Evolutionary conservation across 2,329 filamentous ascomycete genomes (phyloP), one percentile per base, ranked within the genome.

Genomic region (Albifimbria verrucaria): DNA sequence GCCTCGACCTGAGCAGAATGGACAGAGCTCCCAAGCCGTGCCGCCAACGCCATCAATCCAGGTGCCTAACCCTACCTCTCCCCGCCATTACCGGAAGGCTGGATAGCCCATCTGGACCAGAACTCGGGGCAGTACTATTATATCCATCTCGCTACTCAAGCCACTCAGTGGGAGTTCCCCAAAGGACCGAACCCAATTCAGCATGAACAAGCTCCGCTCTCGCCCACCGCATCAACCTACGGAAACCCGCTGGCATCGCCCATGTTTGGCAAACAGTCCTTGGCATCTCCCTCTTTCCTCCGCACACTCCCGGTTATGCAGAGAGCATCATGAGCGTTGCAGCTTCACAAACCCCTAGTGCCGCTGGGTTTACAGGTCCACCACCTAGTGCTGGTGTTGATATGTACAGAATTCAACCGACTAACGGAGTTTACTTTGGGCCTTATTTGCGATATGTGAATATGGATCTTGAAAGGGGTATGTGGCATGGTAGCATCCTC

Each of bases 101-200:
- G 94, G 94, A 97, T 99, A 65, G 91, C 94, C 20, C 94, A 97
- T 69, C 79, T 97, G 4, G 94, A 99, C 68, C 89, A 91, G 60
- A 96, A 89, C 66, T 97, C 93, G 2, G 94, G 94, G 1, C 93
- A 97, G 67, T 99, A 97, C 72, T 99, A 99, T 71, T 99, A 99
- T 66, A 99, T 99, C 55, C 94, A 99, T 69, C 80, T 99, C 25
- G 89, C 92, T 2, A 92, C 90, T 1, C 94, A 97, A 67, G 91
- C 92, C 3, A 99, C 94, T 1, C 94, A 99, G 68, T 99, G 94
- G 94, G 94, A 99, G 65, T 97, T 97, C 61, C 94, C 94, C 24
- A 97, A 97, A 72, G 93, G 93, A 0, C 92, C 92, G 1, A 96
- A 91, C 22, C 93, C 93, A 1, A 79, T 97, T 51, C 89, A 90